Evolutionary conservation across 148 eudicot species (phyloP).

Genomic region (Vaccinium darrowii): DNA sequence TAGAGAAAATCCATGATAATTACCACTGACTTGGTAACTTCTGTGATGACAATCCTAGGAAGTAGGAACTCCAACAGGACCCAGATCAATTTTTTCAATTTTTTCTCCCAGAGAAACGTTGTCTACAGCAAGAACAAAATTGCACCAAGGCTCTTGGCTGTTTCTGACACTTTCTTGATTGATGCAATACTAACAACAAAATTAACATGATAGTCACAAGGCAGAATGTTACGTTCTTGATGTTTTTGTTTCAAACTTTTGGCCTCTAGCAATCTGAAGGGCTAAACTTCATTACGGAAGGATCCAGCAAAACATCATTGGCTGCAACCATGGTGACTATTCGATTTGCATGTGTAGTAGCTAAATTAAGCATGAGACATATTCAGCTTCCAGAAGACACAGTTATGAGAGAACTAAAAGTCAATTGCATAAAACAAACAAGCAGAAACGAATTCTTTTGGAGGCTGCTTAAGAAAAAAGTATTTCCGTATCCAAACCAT

Average conservation of each 20-base stretch:
- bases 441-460: not conserved
- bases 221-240: constrained; percentile 84
- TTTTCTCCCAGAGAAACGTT: constrained; percentile 88
- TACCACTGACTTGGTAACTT: constrained; percentile 77
- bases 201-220: constrained; percentile 94
- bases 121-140: constrained; percentile 93
- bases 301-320: constrained; percentile 75
- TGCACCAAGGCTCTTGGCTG: constrained; percentile 81
- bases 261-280: constrained; percentile 96
- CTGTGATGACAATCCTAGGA: constrained; percentile 87
- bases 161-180: constrained; percentile 24
- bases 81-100: constrained; percentile 97
- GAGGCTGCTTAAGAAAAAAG: not conserved
- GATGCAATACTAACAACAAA: constrained; percentile 87
- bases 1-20: not conserved
- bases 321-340: constrained; percentile 83
- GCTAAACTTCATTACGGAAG: constrained; percentile 60
- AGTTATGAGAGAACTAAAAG: not conserved
- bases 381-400: constrained; percentile 19
- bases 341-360: constrained; percentile 69
- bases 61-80: constrained; percentile 82
- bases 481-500: not conserved
- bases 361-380: constrained; percentile 44
- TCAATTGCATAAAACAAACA: not conserved
- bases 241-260: constrained; percentile 69